Conservation (phyloP, 2,329 filamentous ascomycete genomes). For the Sporothrix curviconia region DNA sequence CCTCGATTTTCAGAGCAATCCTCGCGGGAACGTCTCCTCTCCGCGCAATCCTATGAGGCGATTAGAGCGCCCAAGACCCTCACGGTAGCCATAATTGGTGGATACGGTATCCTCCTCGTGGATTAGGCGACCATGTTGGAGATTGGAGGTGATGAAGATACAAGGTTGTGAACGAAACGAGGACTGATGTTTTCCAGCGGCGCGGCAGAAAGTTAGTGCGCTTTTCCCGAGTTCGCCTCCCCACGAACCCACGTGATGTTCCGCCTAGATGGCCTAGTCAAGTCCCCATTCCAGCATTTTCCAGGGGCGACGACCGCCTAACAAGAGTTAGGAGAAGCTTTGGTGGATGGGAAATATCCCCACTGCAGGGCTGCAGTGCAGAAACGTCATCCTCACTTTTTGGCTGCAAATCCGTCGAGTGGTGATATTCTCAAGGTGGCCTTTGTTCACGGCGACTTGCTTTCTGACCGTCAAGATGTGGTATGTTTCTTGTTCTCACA, state of each 20-base stretch:
- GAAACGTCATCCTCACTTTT: conserved; percentile 3
- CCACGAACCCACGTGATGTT: conserved; percentile 13
- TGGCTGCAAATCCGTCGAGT: neutral
- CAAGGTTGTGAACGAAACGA: no score
- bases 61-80: no score
- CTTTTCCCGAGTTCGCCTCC: neutral
- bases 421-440: neutral
- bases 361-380: no score
- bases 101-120: no score
- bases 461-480: conserved; percentile 7
- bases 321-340: no score
- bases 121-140: no score
- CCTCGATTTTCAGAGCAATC: no score
- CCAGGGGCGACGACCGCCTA: conserved; percentile 6
- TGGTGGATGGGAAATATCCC: neutral
- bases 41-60: no score
- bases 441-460: neutral
- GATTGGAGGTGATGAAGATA: no score
- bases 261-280: neutral
- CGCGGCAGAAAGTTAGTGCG: conserved; percentile 11
- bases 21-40: no score
- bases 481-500: neutral
- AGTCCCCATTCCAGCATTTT: conserved; percentile 4
- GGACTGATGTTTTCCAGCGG: no score
- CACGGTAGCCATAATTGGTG: no score